These are phyloP conservation scores for Penicillium sp. DNA, from an alignment of 2,329 filamentous ascomycete genomes.

Conservation along the genomic window DNA sequence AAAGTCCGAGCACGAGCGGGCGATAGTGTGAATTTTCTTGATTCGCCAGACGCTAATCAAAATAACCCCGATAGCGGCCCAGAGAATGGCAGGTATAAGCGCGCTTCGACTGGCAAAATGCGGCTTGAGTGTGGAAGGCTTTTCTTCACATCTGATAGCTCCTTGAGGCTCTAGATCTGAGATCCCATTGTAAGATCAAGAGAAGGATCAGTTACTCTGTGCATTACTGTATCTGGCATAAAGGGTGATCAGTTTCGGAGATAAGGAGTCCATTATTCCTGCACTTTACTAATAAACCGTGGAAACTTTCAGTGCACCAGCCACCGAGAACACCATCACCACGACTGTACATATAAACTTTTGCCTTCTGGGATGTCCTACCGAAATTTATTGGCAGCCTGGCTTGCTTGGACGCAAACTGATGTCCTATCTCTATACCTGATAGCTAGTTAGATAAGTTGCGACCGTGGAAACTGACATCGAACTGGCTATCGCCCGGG, in stretches of 20 bases:
- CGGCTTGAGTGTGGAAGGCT: neutral
- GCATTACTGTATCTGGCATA: neutral
- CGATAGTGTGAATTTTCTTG: conserved; percentile 1
- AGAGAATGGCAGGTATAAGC: neutral
- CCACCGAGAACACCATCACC: neutral
- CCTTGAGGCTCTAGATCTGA: neutral
- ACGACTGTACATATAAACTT: neutral
- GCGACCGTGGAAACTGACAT: neutral
- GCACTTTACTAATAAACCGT: neutral
- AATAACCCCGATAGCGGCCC: conserved; percentile 2
- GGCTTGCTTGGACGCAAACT: neutral
- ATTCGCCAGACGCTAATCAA: conserved; percentile 2
- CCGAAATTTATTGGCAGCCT: neutral
- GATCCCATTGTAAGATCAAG: neutral
- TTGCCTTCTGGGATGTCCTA: neutral
- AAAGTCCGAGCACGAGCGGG: neutral
- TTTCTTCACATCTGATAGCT: neutral
- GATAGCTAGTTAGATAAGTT: neutral
- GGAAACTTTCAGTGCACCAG: neutral
- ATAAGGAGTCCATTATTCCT: conserved; percentile 1
- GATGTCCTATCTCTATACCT: neutral
- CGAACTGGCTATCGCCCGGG: neutral
- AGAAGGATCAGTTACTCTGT: neutral
- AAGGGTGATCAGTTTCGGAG: neutral
- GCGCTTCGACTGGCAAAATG: neutral